A percentile compares a stretch with the other conserved stretches of the same genome.
Evolutionary conservation across 805 yeast genomes (phyloP).

Genomic region (Nakazawaea peltata): DNA sequence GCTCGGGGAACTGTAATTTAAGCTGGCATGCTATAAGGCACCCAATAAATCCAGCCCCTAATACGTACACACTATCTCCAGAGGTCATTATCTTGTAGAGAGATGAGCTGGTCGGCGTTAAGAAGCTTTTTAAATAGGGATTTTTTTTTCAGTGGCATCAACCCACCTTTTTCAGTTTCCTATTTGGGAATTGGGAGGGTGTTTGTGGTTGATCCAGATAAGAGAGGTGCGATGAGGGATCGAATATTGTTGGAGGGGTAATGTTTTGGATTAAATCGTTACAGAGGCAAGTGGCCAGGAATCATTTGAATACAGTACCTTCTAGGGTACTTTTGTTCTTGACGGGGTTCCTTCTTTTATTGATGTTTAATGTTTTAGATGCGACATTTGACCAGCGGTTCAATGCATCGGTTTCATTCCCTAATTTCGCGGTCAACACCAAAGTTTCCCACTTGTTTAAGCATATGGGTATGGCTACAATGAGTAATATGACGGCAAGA

Average conservation of each 20-base stretch:
- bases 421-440: conserved; percentile 6
- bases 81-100: too few relatives aligned
- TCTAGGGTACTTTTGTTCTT: conserved; percentile 1
- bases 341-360: neutral
- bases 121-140: too few relatives aligned
- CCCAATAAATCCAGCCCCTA: conserved; percentile 52
- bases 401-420: conserved; percentile 3
- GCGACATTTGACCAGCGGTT: neutral
- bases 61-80: conserved; percentile 17
- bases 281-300: neutral
- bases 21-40: conserved; percentile 40
- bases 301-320: conserved; percentile 1
- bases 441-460: conserved; percentile 9
- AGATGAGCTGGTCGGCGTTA: too few relatives aligned
- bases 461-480: conserved; percentile 4
- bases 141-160: too few relatives aligned
- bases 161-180: too few relatives aligned
- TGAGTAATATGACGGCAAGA: neutral
- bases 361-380: neutral
- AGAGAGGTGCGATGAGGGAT: too few relatives aligned
- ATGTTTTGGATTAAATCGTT: neutral
- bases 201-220: too few relatives aligned
- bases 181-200: too few relatives aligned
- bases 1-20: conserved; percentile 28
- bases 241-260: too few relatives aligned